Evolutionary conservation across 2,329 filamentous ascomycete genomes (phyloP).

Genomic region (Parastagonospora avenae): DNA sequence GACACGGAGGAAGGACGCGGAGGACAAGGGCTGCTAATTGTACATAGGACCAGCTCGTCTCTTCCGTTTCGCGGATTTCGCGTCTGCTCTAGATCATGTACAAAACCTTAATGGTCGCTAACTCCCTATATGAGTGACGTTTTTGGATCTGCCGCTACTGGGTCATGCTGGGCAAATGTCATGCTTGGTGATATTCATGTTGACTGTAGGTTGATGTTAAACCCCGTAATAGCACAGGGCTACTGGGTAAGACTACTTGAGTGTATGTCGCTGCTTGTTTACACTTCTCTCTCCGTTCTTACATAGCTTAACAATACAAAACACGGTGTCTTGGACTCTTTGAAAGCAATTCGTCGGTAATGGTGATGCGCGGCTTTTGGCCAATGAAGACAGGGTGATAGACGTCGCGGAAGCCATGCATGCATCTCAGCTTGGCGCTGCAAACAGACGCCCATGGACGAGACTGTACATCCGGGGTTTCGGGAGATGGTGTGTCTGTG

Average conservation of each 20-base stretch:
- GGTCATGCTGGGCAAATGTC: too few relatives aligned
- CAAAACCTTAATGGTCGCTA: background rate
- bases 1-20: slow-evolving; percentile 8
- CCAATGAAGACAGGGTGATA: slow-evolving; percentile 1
- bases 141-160: too few relatives aligned
- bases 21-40: slow-evolving; percentile 29
- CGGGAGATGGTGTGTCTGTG: background rate
- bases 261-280: too few relatives aligned
- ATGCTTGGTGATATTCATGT: too few relatives aligned
- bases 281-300: too few relatives aligned
- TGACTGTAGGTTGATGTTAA: too few relatives aligned
- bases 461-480: background rate
- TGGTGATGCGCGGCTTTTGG: background rate
- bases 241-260: too few relatives aligned
- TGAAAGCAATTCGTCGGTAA: background rate
- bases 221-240: too few relatives aligned
- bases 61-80: slow-evolving; percentile 16
- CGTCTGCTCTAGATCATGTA: slow-evolving; percentile 19
- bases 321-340: too few relatives aligned
- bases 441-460: background rate
- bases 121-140: background rate
- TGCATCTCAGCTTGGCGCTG: background rate
- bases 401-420: slow-evolving; percentile 1
- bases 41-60: slow-evolving; percentile 26
- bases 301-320: too few relatives aligned